Base-by-base conservation (phyloP, 208 protist genomes). In the Leishmania martiniquensis region DNA sequence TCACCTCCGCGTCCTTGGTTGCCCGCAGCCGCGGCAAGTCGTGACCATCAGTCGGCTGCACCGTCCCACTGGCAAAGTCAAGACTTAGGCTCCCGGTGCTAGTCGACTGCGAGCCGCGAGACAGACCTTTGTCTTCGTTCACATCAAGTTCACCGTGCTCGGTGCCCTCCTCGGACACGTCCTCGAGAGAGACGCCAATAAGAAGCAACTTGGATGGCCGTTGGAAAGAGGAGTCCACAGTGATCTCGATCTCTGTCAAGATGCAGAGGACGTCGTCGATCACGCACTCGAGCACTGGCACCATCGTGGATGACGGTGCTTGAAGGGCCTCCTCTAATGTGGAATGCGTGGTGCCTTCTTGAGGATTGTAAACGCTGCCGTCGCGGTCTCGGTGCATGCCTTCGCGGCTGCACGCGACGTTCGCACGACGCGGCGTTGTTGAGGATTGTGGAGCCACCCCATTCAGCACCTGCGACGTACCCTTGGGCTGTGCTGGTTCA, bases 261-360 rank as follows among this genome's bases (percentile, higher is more conserved):
- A 95, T 85, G 70, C 87, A 93, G 37, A 93, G 71, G n/a, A 90
- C 84, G 63, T 89, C 81, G 47, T 89, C 75, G 20, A 95, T 77
- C 20, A 93, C 69, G 45, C 88, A 93, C 82, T 95, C 91, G 70
- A 93, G 63, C 60, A 95, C 88, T 1, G 91, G 89, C 42, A 93
- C 45, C 29, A 45, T 76, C 72, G 52, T 68, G 22, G 59, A 39
- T 52, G 22, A 12, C 13, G 70, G 51, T 44, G 51, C 0, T 44
- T 4, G 70, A 32, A 1, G 32, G 7, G 2, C 1, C 34, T 49
- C 29, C 44, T 39, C 45, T n/a, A 17, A 15, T 10, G 49, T 7
- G 22, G 70, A 10, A 34, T 1, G 9, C 0, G 29, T 32, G 70
- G 52, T 22, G 20, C n/a, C 67, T 44, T 57, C 32, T 15, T 42